Base-by-base conservation (phyloP, 1,139 yeast genomes). In the Geotrichum candidum region DNA sequence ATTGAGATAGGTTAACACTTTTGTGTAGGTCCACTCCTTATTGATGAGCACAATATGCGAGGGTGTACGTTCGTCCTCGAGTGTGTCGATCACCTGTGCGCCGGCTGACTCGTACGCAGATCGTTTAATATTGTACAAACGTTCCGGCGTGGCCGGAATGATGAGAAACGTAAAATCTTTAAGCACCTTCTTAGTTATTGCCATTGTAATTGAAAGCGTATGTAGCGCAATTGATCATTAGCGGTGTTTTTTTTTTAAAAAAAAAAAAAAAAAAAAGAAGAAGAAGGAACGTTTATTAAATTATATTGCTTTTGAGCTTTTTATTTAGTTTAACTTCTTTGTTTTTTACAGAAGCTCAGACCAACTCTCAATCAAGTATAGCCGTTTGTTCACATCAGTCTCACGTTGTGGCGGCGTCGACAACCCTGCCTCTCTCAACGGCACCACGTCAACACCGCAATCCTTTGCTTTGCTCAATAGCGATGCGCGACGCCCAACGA, bases 401-500 rank as follows among this genome's bases (percentile, higher is more conserved):
- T 41, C 18, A n/a, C 46, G 46, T 41, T 41, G 46, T 22, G 46
- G 46, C 46, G 46, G 41, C 13, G 41, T 35, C 3, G 41, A 41
- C 46, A 41, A 23, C 13, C 22, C 46, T 13, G 18, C 46, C 35
- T 54, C 51, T 9, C 13, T 41, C 56, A 54, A 23, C 5, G 56
- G 56, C 25, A 38, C 23, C 22, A 54, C 56, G 13, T 38, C 33
- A 3, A 54, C 35, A 11, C 51, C 51, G 27, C 50, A 54, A 4
- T 1, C 9, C n/a, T 54, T 41, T 18, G 56, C 56, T 31, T 54
- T 54, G 25, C 46, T 31, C 33, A 54, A 23, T 11, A 54, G 31
- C 15, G 35, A 15, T 25, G 25, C 23, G 3, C 56, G 45, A 3
- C 13, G 23, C 11, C 57, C 77, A 57, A 86, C 77, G 0, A 82